These are phyloP conservation scores for Sapria himalayana DNA, from an alignment of 345 rosid species.

Conservation along the genomic window DNA sequence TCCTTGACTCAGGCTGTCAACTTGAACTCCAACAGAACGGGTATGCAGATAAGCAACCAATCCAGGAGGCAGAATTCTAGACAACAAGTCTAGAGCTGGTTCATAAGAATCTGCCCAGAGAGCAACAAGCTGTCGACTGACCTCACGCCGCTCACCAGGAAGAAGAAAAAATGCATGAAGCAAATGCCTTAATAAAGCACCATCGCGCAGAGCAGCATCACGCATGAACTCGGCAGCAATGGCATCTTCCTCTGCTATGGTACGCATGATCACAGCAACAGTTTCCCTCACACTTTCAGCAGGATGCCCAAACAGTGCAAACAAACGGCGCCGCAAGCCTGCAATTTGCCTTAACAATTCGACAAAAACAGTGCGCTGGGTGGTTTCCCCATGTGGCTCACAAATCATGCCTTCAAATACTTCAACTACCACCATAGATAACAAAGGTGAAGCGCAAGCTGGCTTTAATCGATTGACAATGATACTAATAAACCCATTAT, in stretches of 20 bases:
- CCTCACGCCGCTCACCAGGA: slow-evolving; percentile 84
- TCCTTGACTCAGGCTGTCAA: slow-evolving; percentile 50
- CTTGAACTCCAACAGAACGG: slow-evolving; percentile 37
- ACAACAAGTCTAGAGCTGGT: slow-evolving; percentile 72
- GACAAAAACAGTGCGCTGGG: slow-evolving; percentile 85
- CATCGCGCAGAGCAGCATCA: slow-evolving; percentile 96
- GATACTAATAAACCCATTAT: slow-evolving; percentile 48
- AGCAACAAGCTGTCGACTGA: slow-evolving; percentile 97
- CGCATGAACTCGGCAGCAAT: slow-evolving; percentile 99
- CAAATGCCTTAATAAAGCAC: slow-evolving; percentile 92
- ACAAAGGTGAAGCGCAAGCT: slow-evolving; percentile 76
- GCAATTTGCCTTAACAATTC: slow-evolving; percentile 93
- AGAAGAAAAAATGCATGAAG: slow-evolving; percentile 75
- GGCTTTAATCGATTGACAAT: slow-evolving; percentile 87
- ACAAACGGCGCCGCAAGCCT: slow-evolving; percentile 81
- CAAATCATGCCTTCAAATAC: slow-evolving; percentile 97
- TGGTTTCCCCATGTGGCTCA: slow-evolving; percentile 96
- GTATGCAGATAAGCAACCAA: slow-evolving; percentile 98
- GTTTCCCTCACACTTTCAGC: slow-evolving; percentile 96
- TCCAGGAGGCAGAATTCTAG: slow-evolving; percentile 95
- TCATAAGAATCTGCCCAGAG: slow-evolving; percentile 99
- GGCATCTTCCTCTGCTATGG: slow-evolving; percentile 99
- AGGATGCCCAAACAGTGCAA: slow-evolving; percentile 97
- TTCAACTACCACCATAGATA: slow-evolving; percentile 95
- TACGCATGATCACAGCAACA: slow-evolving; percentile 92